A percentile compares a stretch with the other conserved stretches of the same genome.
phyloP scores from a whole-genome alignment of 23 red algal genomes.

The Cyanidium caldarium region DNA sequence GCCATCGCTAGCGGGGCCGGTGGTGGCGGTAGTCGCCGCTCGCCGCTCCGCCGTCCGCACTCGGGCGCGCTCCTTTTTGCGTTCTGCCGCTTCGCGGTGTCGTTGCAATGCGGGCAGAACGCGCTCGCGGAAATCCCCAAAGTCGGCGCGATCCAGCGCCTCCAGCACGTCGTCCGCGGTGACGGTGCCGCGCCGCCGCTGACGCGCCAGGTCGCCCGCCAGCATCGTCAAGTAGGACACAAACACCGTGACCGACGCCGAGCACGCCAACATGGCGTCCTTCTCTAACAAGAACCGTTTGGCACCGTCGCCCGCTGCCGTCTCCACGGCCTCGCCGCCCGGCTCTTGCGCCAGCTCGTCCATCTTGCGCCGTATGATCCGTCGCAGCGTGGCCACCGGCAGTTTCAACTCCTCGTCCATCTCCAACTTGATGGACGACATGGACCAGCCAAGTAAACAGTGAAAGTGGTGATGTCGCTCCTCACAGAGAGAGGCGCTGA shows the following conservation, averaged over 20 bases:
- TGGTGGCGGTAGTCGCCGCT: no score
- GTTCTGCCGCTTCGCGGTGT: no score
- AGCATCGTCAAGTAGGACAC: neutral
- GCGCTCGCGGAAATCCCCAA: neutral
- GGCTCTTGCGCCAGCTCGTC: neutral
- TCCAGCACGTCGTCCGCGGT: neutral
- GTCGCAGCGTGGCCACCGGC: neutral
- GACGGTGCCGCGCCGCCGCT: neutral
- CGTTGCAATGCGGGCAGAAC: no score
- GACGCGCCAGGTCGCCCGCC: neutral
- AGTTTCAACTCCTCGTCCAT: neutral
- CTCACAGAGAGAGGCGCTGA: no score
- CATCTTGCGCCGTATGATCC: neutral
- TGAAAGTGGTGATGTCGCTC: no score
- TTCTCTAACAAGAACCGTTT: neutral
- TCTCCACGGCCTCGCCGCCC: neutral
- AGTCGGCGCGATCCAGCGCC: neutral
- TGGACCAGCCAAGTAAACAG: no score
- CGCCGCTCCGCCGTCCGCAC: no score
- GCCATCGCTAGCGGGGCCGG: no score
- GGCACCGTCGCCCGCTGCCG: no score
- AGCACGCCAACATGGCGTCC: constrained; percentile 1
- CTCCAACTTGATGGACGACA: neutral
- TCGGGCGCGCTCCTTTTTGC: no score
- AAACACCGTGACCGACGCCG: neutral